These are phyloP conservation scores for Chiua sp. DNA, from an alignment of 1,284 basidiomycete species.

Conservation along the genomic window DNA sequence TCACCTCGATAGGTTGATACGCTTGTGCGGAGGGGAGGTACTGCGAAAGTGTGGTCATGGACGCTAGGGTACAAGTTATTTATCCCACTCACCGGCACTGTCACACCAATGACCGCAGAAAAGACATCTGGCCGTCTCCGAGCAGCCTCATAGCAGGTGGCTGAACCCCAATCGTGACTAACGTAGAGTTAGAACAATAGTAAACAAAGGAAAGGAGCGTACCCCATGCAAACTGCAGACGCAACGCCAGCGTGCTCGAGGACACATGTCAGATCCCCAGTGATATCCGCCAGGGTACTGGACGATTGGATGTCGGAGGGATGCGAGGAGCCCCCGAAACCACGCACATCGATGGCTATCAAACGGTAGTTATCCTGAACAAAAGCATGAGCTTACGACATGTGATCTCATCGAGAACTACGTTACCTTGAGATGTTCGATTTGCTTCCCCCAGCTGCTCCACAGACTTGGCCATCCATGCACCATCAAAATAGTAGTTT, in stretches of 20 bases:
- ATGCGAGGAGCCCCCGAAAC: slow-evolving; percentile 69
- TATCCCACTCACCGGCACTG: slow-evolving; percentile 55
- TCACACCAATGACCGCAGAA: slow-evolving; percentile 58
- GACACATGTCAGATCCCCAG: slow-evolving; percentile 65
- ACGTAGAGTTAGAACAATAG: neutral
- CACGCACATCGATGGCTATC: slow-evolving; percentile 65
- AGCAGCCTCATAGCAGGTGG: slow-evolving; percentile 68
- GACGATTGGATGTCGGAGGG: slow-evolving; percentile 64
- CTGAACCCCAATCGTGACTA: slow-evolving; percentile 77
- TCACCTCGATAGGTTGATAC: slow-evolving; percentile 51
- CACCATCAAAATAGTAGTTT: slow-evolving; percentile 62
- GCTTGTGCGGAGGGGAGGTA: slow-evolving; percentile 56
- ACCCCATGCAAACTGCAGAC: slow-evolving; percentile 67
- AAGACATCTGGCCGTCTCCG: slow-evolving; percentile 67
- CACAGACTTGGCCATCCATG: slow-evolving; percentile 80
- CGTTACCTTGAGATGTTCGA: slow-evolving; percentile 61
- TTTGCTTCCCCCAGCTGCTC: slow-evolving; percentile 74
- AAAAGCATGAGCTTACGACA: neutral
- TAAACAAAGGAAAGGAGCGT: neutral
- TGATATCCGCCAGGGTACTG: slow-evolving; percentile 62
- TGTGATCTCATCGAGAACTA: neutral
- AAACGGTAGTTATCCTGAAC: slow-evolving; percentile 50
- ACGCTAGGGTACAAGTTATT: neutral
- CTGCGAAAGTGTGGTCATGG: slow-evolving; percentile 35
- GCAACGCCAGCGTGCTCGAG: slow-evolving; percentile 53